Evolutionary conservation across 257 asterid species (phyloP), one percentile per base, ranked within the genome.

Genomic region (Henckelia pumila): DNA sequence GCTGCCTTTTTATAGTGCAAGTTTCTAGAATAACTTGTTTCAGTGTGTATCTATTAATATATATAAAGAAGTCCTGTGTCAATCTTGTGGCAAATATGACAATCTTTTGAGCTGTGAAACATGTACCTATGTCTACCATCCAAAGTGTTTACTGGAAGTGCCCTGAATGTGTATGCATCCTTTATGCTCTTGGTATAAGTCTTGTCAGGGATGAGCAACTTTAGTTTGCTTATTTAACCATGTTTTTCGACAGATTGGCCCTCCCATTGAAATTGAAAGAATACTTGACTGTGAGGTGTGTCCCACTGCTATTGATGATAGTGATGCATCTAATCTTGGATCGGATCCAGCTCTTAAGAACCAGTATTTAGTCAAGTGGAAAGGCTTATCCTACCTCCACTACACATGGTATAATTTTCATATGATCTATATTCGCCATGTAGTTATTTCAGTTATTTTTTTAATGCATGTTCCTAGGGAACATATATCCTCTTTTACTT

Each of bases 81-180:
- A 86, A 81, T 84, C 81, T 73, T 93, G 99, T 74, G 99, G 88
- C 21, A 83, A 78, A 61, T 73, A 75, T 63, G 83, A 71, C 3
- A 73, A 83, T 73, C 89, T 93, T 66, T 76, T 82, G 86, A 79
- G 74, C 64, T 93, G 99, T 68, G 95, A n/a, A n/a, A n/a, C n/a
- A n/a, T n/a, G n/a, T n/a, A n/a, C n/a, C n/a, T n/a, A n/a, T n/a
- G n/a, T n/a, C 30, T 93, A 81, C 83, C 99, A 93, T 76, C 92
- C 83, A 10, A 86, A 79, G 63, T 93, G 99, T 76, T 84, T 93
- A 77, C 72, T 86, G 99, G 99, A 84, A 75, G 75, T 93, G 99
- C 75, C 97, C 99, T 61, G 95, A 83, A 80, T 93, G 99, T 77
- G 99, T 93, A 93, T n/a, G n/a, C n/a, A n/a, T n/a, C n/a, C n/a